Evolutionary conservation across 345 rosid genomes (phyloP), one percentile per base, ranked within the genome.

Genomic region (Rubroshorea leprosula): DNA sequence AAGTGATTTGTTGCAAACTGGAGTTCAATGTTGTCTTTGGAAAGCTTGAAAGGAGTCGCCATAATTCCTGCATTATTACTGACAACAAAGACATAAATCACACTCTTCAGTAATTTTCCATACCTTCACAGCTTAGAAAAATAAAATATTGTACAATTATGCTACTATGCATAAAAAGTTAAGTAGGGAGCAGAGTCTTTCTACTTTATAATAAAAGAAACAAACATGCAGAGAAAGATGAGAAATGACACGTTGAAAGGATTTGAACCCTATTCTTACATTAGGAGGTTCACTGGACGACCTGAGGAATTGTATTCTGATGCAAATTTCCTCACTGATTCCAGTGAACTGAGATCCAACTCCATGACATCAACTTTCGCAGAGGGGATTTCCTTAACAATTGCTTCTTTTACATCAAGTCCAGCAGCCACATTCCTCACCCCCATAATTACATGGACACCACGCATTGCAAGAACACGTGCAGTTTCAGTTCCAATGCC

Each of bases 1-100:
- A 77, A 46, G 70, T 77, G 78, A 54, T 77, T 77, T 5, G 81
- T 77, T 3, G 78, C 81, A 47, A 77, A 73, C 63, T 70, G 75
- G 0, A 73, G 61, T 55, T 77, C 81, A 16, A 70, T 54, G 51
- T 64, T 64, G 68, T 77, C 81, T 64, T 70, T 67, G 5, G 78
- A 77, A 41, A 77, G 72, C n/a, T 7, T 54, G 68, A 69, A 73
- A 2, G 73, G 71, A 35, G 41, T 35, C 5, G 39, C 68, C 78
- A 64, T 53, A 29, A 63, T 46, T 50, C 81, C 81, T 61, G 81
- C 81, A 67, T 77, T 77, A 62, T 73, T 77, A 51, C 81, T 77
- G 54, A 19, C 52, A 67, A 47, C 9, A 26, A 27, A 38, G 25
- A 55, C 46, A 35, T 35, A 6, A 35, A 35, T 35, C 41, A 35